Percentiles rank a stretch among this genome's conserved stretches.
Conservation (phyloP, 1,284 basidiomycete species). For the Exsudoporus floridanus region DNA sequence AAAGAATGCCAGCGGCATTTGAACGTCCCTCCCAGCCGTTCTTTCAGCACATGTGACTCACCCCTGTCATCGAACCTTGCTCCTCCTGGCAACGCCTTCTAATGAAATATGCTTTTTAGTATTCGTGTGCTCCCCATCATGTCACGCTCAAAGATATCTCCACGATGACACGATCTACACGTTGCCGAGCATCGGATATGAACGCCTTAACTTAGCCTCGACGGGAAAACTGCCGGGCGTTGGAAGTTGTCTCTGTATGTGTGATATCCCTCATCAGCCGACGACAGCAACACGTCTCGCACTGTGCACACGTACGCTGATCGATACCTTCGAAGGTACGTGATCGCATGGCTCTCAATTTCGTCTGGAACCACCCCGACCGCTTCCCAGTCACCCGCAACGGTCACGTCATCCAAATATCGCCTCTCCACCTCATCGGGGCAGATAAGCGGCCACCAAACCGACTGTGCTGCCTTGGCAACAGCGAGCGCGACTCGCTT, state of each 20-base stretch:
- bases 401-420: conserved; percentile 81
- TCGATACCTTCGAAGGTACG: conserved; percentile 89
- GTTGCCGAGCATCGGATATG: conserved; percentile 27
- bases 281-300: conserved; percentile 10
- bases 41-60: conserved; percentile 26
- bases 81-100: conserved; percentile 32
- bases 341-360: conserved; percentile 89
- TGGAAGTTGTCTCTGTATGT: conserved; percentile 51
- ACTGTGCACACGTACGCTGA: conserved; percentile 58
- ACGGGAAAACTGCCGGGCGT: conserved; percentile 52
- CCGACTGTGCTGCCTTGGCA: conserved; percentile 66
- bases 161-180: conserved; percentile 22
- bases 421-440: conserved; percentile 91
- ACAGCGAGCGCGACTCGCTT: conserved; percentile 70
- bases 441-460: conserved; percentile 93
- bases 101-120: conserved; percentile 24
- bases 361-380: conserved; percentile 75
- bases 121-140: conserved; percentile 23
- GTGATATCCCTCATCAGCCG: conserved; percentile 13
- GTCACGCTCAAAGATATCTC: conserved; percentile 13
- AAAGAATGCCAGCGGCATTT: conserved; percentile 27
- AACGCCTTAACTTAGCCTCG: conserved; percentile 24
- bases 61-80: conserved; percentile 11
- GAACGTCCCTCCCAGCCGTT: conserved; percentile 15
- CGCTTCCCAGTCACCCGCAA: conserved; percentile 61